phyloP scores from a whole-genome alignment of 2,329 filamentous ascomycete species.

The Fusarium abutilonis region DNA sequence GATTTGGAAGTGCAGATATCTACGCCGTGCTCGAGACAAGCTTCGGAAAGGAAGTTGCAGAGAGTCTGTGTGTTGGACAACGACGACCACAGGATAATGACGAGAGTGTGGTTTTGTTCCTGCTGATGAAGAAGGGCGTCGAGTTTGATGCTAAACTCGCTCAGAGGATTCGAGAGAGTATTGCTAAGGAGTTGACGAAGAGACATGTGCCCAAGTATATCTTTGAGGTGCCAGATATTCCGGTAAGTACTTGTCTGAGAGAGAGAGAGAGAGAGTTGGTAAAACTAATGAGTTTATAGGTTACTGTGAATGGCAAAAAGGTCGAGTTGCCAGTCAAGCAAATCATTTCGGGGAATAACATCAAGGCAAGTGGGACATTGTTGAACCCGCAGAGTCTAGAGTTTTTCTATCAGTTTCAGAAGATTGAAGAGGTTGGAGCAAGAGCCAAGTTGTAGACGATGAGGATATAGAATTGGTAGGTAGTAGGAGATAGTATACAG shows the following conservation, averaged over 20 bases:
- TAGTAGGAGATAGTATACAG: no score
- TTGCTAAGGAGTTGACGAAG: constrained; percentile 72
- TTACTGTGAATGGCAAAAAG: constrained; percentile 85
- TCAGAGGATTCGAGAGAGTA: constrained; percentile 68
- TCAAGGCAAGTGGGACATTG: constrained; percentile 80
- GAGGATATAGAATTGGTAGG: no score
- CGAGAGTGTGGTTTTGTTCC: constrained; percentile 65
- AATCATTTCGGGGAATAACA: constrained; percentile 77
- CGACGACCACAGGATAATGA: constrained; percentile 66
- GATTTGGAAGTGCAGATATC: constrained; percentile 83
- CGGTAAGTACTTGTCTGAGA: constrained; percentile 61
- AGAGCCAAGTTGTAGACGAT: constrained; percentile 47
- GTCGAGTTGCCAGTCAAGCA: constrained; percentile 86
- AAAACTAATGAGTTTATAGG: constrained; percentile 58
- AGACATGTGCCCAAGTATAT: constrained; percentile 81
- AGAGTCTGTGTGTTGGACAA: constrained; percentile 85
- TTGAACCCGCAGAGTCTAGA: constrained; percentile 79
- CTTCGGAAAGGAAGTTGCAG: constrained; percentile 70
- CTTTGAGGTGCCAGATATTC: constrained; percentile 83
- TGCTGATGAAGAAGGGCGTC: constrained; percentile 66
- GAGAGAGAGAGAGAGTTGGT: not conserved
- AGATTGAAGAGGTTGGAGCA: constrained; percentile 48
- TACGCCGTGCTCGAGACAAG: constrained; percentile 76
- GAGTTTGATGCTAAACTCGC: constrained; percentile 66
- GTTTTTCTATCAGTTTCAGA: constrained; percentile 78